phyloP scores from a whole-genome alignment of 139 green algal species.

The Tetradesmus obliquus region DNA sequence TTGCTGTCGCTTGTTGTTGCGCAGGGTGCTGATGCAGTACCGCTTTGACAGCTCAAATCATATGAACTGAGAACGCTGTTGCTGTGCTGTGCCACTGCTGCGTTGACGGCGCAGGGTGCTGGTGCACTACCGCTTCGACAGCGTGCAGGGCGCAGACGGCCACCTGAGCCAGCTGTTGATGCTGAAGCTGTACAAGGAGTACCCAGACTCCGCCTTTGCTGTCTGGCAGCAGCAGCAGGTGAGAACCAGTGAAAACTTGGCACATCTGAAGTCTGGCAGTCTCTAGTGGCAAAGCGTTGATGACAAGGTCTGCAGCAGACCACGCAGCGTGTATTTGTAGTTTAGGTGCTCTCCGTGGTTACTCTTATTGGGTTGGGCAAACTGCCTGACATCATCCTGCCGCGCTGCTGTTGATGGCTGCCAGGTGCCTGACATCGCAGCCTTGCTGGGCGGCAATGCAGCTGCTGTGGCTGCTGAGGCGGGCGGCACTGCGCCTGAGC shows the following conservation, averaged over 20 bases:
- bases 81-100: no score
- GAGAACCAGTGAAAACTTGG: not conserved
- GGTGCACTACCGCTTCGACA: conserved; percentile 46
- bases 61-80: no score
- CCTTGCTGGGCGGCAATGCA: conserved; percentile 5
- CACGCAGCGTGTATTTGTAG: not conserved
- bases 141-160: conserved; percentile 44
- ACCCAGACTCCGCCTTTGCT: conserved; percentile 54
- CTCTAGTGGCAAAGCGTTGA: not conserved
- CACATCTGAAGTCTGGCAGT: conserved; percentile 36
- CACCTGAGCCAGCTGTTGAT: conserved; percentile 47
- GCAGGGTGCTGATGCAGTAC: conserved; percentile 49
- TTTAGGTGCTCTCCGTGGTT: not conserved
- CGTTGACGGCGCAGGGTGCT: conserved; percentile 36
- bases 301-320: not conserved
- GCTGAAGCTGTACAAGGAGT: conserved; percentile 76
- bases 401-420: not conserved
- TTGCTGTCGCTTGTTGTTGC: not conserved
- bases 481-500: conserved; percentile 29
- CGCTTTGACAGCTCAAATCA: conserved; percentile 29
- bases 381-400: not conserved
- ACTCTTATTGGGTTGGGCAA: no score
- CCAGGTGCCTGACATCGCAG: not conserved
- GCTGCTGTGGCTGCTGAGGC: conserved; percentile 26
- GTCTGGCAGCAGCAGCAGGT: conserved; percentile 43